Evolutionary conservation across 140 eudicot genomes (phyloP).

Genomic region (Ambrosia hybrid): DNA sequence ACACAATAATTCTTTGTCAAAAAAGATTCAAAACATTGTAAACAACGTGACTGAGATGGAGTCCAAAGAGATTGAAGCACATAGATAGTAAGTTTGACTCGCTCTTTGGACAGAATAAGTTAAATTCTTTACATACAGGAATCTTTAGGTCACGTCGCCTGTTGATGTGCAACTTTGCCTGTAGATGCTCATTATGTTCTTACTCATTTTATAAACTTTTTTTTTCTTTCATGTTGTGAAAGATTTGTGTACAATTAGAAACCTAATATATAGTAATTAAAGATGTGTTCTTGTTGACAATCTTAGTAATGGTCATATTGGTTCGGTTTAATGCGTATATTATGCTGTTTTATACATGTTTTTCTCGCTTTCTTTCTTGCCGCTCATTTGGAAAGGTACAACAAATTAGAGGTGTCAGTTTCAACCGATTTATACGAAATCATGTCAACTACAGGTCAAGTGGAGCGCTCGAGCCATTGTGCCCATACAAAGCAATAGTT

Average conservation of each 20-base stretch:
- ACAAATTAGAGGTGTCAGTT: background rate
- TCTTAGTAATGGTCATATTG: background rate
- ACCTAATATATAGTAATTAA: conserved; percentile 25
- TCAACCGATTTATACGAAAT: background rate
- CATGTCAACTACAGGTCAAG: background rate
- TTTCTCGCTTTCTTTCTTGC: background rate
- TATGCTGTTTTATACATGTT: conserved; percentile 2
- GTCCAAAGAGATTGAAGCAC: conserved; percentile 47
- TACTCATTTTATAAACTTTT: conserved; percentile 1
- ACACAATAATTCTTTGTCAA: conserved; percentile 75
- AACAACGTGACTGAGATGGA: conserved; percentile 74
- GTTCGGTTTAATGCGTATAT: background rate
- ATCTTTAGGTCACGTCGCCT: conserved; percentile 21
- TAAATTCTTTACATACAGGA: conserved; percentile 16
- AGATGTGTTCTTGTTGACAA: conserved; percentile 13
- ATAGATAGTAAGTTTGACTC: conserved; percentile 28
- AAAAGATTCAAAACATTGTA: conserved; percentile 74
- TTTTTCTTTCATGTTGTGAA: conserved; percentile 19
- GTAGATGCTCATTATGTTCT: conserved; percentile 20
- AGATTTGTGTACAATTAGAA: conserved; percentile 24
- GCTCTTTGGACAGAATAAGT: conserved; percentile 13
- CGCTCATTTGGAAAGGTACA: background rate
- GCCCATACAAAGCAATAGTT: too few species aligned
- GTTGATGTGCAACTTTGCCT: conserved; percentile 31
- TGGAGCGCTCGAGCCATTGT: background rate